Base-by-base conservation (phyloP, 2,329 filamentous ascomycete genomes). In the Aspergillus pseudoviridinutans region DNA sequence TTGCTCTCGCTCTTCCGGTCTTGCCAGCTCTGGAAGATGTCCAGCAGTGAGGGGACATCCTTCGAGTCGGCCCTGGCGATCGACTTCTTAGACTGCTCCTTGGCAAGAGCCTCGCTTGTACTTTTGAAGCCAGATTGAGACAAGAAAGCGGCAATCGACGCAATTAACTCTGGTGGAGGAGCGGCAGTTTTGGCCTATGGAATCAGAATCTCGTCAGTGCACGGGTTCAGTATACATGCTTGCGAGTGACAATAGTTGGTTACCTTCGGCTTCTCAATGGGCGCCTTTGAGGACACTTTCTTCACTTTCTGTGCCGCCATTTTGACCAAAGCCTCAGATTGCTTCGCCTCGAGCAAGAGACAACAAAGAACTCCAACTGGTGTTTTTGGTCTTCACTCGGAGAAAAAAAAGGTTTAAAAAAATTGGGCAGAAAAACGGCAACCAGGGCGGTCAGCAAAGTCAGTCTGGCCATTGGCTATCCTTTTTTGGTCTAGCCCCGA, bases 81-180 rank as follows among this genome's bases (percentile, higher is more conserved):
- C 7, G 62, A 68, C 51, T 71, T 71, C 49, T 67, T 70, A 50
- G 68, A 58, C 75, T 81, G 79, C 68, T 91, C 85, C 69, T 86
- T 84, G 65, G 80, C 78, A 67, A 91, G 87, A 4, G 84, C 82
- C 58, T 80, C 77, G 67, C 82, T 83, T 49, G 88, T 84, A 58
- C 80, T 79, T 50, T 79, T 73, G 66, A 90, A 88, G n/a, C 84
- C 82, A 71, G 88, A 81, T 49, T 87, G 81, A 46, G 81, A 80
- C 51, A 92, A 79, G 72, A 91, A 92, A 24, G 76, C 74, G 61
- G 85, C 84, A 66, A 92, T 81, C 17, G 90, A 78, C 59, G 86
- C 83, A 68, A 92, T 78, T 38, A 92, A 77, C 71, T 88, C 73
- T 4, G 87, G 82, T 27, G 84, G 80, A 50, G 77, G 71, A 58